phyloP scores from a whole-genome alignment of 2,329 filamentous ascomycete species.

The Mycogone perniciosa region DNA sequence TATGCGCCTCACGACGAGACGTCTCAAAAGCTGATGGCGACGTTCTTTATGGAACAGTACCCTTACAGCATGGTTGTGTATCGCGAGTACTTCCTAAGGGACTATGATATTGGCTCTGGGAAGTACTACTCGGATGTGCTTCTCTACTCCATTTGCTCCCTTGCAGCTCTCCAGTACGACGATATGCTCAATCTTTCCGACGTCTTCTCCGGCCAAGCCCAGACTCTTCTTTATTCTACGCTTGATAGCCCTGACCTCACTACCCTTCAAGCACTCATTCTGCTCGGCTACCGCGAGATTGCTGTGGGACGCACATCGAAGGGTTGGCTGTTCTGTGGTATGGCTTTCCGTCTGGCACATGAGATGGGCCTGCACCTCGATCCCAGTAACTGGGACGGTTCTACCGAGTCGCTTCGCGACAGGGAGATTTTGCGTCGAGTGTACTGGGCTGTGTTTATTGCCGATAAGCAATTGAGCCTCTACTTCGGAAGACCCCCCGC shows the following conservation, averaged over 20 bases:
- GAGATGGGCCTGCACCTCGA: constrained; percentile 49
- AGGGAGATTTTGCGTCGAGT: constrained; percentile 42
- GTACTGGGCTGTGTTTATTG: constrained; percentile 46
- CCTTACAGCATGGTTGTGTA: constrained; percentile 45
- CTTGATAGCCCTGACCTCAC: constrained; percentile 43
- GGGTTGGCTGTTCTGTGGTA: constrained; percentile 46
- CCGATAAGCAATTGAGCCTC: constrained; percentile 44
- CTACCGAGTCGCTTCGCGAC: constrained; percentile 32
- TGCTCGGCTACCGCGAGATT: constrained; percentile 42
- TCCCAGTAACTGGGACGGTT: constrained; percentile 42
- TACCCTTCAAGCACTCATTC: constrained; percentile 37
- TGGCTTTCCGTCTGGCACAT: constrained; percentile 45
- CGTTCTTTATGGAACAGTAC: constrained; percentile 43
- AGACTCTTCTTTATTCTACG: constrained; percentile 37
- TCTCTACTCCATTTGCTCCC: constrained; percentile 42
- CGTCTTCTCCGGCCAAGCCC: constrained; percentile 39
- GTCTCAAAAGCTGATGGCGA: constrained; percentile 39
- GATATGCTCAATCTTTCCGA: constrained; percentile 34
- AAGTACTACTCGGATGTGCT: constrained; percentile 45
- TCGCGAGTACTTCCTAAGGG: constrained; percentile 43
- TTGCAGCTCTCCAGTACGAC: constrained; percentile 41
- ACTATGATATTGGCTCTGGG: constrained; percentile 40
- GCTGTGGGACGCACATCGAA: constrained; percentile 42
- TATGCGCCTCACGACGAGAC: constrained; percentile 39
- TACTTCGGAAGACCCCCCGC: constrained; percentile 47